These are phyloP conservation scores for Termitomyces sp. DNA, from an alignment of 768 basidiomycete species.

Conservation along the genomic window DNA sequence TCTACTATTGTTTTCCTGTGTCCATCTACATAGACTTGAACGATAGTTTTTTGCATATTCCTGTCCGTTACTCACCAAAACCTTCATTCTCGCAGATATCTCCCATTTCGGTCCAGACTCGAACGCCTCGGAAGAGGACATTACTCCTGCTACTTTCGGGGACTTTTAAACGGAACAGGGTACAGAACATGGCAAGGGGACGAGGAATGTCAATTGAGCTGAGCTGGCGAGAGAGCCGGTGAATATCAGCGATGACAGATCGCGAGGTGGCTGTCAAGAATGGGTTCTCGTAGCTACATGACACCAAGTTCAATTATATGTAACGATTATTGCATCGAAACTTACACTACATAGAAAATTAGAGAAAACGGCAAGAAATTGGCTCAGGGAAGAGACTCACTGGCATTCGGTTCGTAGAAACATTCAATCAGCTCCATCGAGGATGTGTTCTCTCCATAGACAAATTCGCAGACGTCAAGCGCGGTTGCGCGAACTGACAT, in stretches of 20 bases:
- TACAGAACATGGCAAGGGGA: slow-evolving; percentile 54
- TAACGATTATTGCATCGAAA: neutral
- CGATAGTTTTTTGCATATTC: neutral
- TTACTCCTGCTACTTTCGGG: slow-evolving; percentile 21
- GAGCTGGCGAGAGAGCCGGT: slow-evolving; percentile 52
- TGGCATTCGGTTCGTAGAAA: slow-evolving; percentile 68
- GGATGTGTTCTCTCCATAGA: slow-evolving; percentile 52
- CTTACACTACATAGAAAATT: slow-evolving; percentile 32
- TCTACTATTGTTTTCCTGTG: slow-evolving; percentile 63
- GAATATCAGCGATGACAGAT: slow-evolving; percentile 65
- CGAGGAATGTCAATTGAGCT: slow-evolving; percentile 62
- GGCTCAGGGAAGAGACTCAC: slow-evolving; percentile 28
- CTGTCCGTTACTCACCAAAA: slow-evolving; percentile 46
- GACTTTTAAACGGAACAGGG: slow-evolving; percentile 40
- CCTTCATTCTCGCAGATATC: slow-evolving; percentile 76
- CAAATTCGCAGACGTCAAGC: slow-evolving; percentile 63
- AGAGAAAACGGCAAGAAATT: slow-evolving; percentile 9
- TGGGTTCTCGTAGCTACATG: slow-evolving; percentile 70
- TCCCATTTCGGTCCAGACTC: slow-evolving; percentile 70
- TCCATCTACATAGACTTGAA: slow-evolving; percentile 6
- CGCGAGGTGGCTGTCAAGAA: slow-evolving; percentile 71
- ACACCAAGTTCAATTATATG: neutral
- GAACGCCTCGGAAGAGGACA: slow-evolving; percentile 56
- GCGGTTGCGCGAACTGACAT: slow-evolving; percentile 49
- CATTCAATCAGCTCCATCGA: slow-evolving; percentile 49